Percentiles rank a stretch among this genome's conserved stretches.
Evolutionary conservation across 371 early-diverging fungal species (phyloP).

Genomic region (Mucor saturninus): DNA sequence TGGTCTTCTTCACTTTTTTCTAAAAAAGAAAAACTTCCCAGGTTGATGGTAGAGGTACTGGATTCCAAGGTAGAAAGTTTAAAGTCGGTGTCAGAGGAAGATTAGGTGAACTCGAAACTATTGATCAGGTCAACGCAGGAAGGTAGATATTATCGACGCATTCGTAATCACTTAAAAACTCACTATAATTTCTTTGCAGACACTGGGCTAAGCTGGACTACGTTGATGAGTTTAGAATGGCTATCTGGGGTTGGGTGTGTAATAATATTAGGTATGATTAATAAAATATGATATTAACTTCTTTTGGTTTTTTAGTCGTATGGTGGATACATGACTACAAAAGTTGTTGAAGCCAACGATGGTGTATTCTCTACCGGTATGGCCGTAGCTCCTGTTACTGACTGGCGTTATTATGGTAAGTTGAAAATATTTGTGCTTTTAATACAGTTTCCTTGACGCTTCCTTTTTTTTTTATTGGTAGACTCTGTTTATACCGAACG

Average conservation of each 20-base stretch:
- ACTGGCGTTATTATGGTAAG: slow-evolving; percentile 83
- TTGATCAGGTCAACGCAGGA: slow-evolving; percentile 88
- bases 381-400: slow-evolving; percentile 97
- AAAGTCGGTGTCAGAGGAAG: slow-evolving; percentile 76
- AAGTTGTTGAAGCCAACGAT: slow-evolving; percentile 83
- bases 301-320: slow-evolving; percentile 65
- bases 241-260: slow-evolving; percentile 93
- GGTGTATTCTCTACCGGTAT: slow-evolving; percentile 85
- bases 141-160: slow-evolving; percentile 36
- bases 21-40: slow-evolving; percentile 7
- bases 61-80: slow-evolving; percentile 84
- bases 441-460: not conserved
- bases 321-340: slow-evolving; percentile 91
- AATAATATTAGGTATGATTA: too few species aligned
- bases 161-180: not conserved
- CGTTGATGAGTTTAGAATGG: slow-evolving; percentile 78
- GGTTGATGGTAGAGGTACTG: slow-evolving; percentile 93
- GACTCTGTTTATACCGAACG: slow-evolving; percentile 97
- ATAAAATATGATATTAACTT: not conserved
- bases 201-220: slow-evolving; percentile 69
- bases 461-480: slow-evolving; percentile 8
- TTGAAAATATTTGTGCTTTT: not conserved
- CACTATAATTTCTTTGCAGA: slow-evolving; percentile 7
- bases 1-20: not conserved
- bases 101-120: slow-evolving; percentile 83